Evolutionary conservation across 129 eudicot genomes (phyloP), one percentile per base, ranked within the genome.

Genomic region (Dittrichia graveolens): DNA sequence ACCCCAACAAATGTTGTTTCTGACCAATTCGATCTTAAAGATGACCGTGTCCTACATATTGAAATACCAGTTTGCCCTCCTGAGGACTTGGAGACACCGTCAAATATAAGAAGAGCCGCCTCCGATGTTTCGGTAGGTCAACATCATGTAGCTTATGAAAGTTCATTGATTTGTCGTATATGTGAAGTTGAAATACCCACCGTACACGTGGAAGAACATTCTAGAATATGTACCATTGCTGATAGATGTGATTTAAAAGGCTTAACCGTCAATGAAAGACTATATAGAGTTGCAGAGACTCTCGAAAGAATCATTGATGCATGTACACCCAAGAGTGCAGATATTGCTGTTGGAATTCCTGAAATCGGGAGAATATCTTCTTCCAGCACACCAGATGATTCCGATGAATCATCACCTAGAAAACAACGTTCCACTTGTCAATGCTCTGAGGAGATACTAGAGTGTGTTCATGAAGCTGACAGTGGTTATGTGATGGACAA

Each of bases 181-280:
- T 95, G 99, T 86, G 99, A 95, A 80, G 97, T 90, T 76, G 99
- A 95, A 86, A 95, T 90, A 66, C 99, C 99, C 2, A 88, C 87
- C 8, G 84, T 95, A 35, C 88, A 88, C 65, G 94, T 90, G 7
- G 99, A 95, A 74, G 88, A 90, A 65, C 99, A 95, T 84, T 95
- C 99, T 19, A 90, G 99, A 88, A 95, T 95, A 72, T 95, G 99
- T 52, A 89, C 99, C n/a, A 82, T 95, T 69, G 97, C 94, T 61
- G 99, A 95, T 63, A 86, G 96, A 82, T 95, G 99, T 75, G 99
- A 95, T 81, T 78, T 95, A 34, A 95, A 95, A 76, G 96, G 97
- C 65, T 72, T 88, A 78, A 90, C 88, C 2, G 91, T 88, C 18
- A 86, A 95, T 80, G 96, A 90, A 79, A 74, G 99, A 45, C 83